Evolutionary conservation across 2,329 filamentous ascomycete genomes (phyloP), one percentile per base, ranked within the genome.

Genomic region (Claviceps sp.): DNA sequence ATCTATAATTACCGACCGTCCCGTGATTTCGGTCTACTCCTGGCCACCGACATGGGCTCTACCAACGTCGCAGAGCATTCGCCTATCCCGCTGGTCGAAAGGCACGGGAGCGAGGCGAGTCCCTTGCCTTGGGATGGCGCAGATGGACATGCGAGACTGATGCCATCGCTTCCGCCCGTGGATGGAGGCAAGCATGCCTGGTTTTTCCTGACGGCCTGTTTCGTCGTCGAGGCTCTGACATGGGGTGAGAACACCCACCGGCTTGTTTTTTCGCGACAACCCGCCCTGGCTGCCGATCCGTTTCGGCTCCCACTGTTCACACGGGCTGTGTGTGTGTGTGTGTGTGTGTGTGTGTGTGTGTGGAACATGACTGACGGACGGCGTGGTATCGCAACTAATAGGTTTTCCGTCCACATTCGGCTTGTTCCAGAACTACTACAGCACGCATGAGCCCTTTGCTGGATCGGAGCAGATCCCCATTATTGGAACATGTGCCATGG

Each of bases 401-500:
- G 82, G 82, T 2, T 85, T 86, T 52, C 78, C 81, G 0, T 81
- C 82, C 52, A 74, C 81, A 0, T 88, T 82, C 61, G 84, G 84
- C 44, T 74, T 88, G 24, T 86, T 88, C 60, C 82, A 86, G 58
- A 74, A 82, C 50, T 84, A 85, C 63, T 87, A 87, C 62, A 75
- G 71, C 38, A 75, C 70, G 1, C 72, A 82, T 53, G 72, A 72
- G 4, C 76, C 78, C 1, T 86, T 86, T 52, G 65, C 67, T 3
- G 72, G 72, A 2, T 72, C 73, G 0, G 69, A 72, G 30, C 69
- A 73, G 44, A 79, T 85, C 48, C 74, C 82, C 34, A 70, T 80
- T 14, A 79, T 87, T 51, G 84, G 84, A 1, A 86, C 82, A 2
- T 79, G 75, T 52, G 72, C 80, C 3, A 77, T 77, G 77, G 77